A percentile compares a stretch with the other conserved stretches of the same genome.
Evolutionary conservation across 2,329 filamentous ascomycete species (phyloP).

Genomic region (Colletotrichum tofieldiae): DNA sequence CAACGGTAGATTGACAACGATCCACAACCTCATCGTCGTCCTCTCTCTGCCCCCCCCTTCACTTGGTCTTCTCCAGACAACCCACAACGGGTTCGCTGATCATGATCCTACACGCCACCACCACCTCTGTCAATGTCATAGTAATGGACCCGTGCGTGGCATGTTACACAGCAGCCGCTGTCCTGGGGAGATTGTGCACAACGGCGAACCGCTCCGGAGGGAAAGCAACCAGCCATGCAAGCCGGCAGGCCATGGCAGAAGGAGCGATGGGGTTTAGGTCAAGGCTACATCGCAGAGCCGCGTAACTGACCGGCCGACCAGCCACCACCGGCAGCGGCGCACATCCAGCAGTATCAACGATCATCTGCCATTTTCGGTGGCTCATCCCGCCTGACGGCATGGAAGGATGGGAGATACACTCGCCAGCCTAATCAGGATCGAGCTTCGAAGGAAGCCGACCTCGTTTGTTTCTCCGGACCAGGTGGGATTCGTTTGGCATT

Average conservation of each 20-base stretch:
- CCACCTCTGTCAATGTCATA: not conserved
- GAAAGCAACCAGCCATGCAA: not conserved
- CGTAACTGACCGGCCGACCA: not conserved
- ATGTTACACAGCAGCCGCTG: constrained; percentile 20
- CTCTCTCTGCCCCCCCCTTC: not conserved
- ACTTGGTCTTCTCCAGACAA: constrained; percentile 21
- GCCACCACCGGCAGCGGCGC: not conserved
- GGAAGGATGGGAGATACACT: not conserved
- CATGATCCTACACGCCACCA: constrained; percentile 28
- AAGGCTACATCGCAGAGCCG: constrained; percentile 7
- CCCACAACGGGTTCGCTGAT: constrained; percentile 25
- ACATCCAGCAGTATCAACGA: not conserved
- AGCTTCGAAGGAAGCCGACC: not conserved
- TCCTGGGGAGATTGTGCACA: not conserved
- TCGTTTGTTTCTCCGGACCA: not conserved
- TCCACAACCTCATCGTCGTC: not conserved
- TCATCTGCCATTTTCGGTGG: not conserved
- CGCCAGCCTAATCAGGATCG: not conserved
- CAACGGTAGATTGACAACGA: not conserved
- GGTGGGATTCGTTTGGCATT: constrained; percentile 4
- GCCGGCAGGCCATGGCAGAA: not conserved
- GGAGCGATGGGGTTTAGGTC: not conserved
- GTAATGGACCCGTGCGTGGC: not conserved
- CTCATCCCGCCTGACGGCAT: not conserved
- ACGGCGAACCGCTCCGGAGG: not conserved